Evolutionary conservation across 352 stramenopile genomes (phyloP), one percentile per base, ranked within the genome.

Genomic region (Phytophthora ramorum): DNA sequence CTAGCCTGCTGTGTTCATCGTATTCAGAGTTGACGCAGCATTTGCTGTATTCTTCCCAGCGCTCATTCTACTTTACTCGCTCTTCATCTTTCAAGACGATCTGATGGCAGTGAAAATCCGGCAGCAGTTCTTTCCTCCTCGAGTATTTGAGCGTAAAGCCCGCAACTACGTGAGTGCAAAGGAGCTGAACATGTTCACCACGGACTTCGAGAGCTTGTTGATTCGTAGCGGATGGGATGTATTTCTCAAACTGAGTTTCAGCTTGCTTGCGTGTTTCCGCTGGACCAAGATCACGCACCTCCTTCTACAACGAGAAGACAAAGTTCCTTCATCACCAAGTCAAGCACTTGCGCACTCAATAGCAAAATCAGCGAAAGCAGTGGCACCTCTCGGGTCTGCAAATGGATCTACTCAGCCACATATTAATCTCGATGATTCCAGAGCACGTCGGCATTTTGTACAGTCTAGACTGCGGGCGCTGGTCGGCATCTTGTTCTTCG

Each of bases 31-130:
- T 17, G 76, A 85, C 49, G 57, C 70, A 3, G 52, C 58, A 0
- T 85, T 81, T 52, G 71, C 68, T 12, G 61, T 83, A 4, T 71
- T 71, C 9, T 83, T 85, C 45, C 76, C 76, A 22, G 67, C 65
- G 0, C 30, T 77, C 3, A 63, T 71, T 6, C 45, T 83, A 7
- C n/a, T 71, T 0, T 68, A 78, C 38, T 72, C 67, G 0, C 34
- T 85, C 14, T 38, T 19, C 0, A 40, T 55, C 0, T 85, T 85
- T 35, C 71, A 75, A 28, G 74, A 69, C 2, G 71, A 76, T 7
- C 74, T 85, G 6, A 46, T 37, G 14, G 9, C 45, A 7, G 70
- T 85, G n/a, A 58, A 65, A 17, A 77, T 83, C 28, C 58, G 63
- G 0, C 65, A 81, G 32, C 37, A 50, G 7, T 85, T 72, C 45